Evolutionary conservation across 31 red algal genomes (phyloP).

Genomic region (Bonnemaisonia californica): DNA sequence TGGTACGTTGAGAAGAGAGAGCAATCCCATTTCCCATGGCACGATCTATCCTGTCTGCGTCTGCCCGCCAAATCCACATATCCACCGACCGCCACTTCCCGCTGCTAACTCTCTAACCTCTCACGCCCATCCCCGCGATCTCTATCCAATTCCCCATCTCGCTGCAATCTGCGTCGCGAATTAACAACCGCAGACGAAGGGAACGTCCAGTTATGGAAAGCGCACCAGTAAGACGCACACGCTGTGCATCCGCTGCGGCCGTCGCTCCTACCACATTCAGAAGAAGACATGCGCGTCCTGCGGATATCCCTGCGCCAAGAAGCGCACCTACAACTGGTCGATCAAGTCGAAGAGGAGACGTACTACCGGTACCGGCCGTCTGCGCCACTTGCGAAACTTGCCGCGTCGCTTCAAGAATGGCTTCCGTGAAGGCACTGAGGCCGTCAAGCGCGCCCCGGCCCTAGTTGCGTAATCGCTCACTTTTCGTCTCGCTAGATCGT

Average conservation of each 20-base stretch:
- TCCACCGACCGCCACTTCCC: too few relatives aligned
- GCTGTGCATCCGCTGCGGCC: conserved; percentile 89
- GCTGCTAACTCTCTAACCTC: too few relatives aligned
- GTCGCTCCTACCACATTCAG: conserved; percentile 92
- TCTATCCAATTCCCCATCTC: too few relatives aligned
- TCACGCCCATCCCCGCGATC: too few relatives aligned
- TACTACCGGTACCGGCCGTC: conserved; percentile 90
- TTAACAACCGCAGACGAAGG: conserved; percentile 62
- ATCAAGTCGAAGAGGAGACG: conserved; percentile 89
- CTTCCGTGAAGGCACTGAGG: conserved; percentile 84
- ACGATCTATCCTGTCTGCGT: too few relatives aligned
- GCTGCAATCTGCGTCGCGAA: too few relatives aligned
- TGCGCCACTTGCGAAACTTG: conserved; percentile 75
- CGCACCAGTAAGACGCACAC: conserved; percentile 91
- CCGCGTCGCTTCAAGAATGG: conserved; percentile 90
- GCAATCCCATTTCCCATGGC: too few relatives aligned
- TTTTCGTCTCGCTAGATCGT: neutral
- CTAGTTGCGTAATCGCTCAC: neutral
- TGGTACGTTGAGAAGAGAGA: too few relatives aligned
- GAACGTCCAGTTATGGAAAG: conserved; percentile 87
- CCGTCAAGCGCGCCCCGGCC: conserved; percentile 42
- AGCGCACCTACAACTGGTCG: conserved; percentile 93
- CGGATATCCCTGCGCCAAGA: conserved; percentile 82
- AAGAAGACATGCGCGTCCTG: conserved; percentile 90
- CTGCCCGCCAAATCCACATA: too few relatives aligned